Base-by-base conservation (phyloP, 768 basidiomycete species). In the Clitopilus hobsonii region DNA sequence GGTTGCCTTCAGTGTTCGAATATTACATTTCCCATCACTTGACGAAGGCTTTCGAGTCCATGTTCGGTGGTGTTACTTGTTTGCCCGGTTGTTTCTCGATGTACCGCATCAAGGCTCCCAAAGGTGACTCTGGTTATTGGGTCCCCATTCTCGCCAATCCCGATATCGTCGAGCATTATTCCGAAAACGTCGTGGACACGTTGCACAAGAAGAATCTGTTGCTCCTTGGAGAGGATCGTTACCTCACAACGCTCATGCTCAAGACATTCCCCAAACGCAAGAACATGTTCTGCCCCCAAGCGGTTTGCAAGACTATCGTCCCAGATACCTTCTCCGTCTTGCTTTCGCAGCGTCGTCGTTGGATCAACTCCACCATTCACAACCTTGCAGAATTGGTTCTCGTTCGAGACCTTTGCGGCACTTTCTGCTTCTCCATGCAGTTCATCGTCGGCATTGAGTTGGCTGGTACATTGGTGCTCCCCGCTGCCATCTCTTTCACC, bases 361-460 rank as follows among this genome's bases (percentile, higher is more conserved):
- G 97, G 97, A 99, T 99, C 75, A 99, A 98, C 75, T 98, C 95
- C 54, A 99, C 96, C 0, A 87, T 98, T 32, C 97, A 99, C 75
- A 99, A 99, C 65, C 76, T 98, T 38, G 88, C 90, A n/a, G 96
- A 98, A 67, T 78, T 99, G 55, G 72, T 98, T 27, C 80, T 98
- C 50, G 96, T 99, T 23, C 86, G 95, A 22, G 97, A 99, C 70
- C 84, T 98, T n/a, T 99, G 96, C 62, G 97, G 97, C 48, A 98
- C 95, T 2, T 99, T 98, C 86, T 99, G 97, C 77, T 98, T 99
- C 83, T 95, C 93, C 10, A 98, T 98, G 96, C 95, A 97, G 76
- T 98, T 98, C 66, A 94, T 98, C 61, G 93, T 96, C 29, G 94
- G 89, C 68, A 99, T 99, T 95, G 97, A 99, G 68, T 78, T 99